These are phyloP conservation scores for Rosa hybrid DNA, from an alignment of 331 rosid genomes.

Conservation along the genomic window DNA sequence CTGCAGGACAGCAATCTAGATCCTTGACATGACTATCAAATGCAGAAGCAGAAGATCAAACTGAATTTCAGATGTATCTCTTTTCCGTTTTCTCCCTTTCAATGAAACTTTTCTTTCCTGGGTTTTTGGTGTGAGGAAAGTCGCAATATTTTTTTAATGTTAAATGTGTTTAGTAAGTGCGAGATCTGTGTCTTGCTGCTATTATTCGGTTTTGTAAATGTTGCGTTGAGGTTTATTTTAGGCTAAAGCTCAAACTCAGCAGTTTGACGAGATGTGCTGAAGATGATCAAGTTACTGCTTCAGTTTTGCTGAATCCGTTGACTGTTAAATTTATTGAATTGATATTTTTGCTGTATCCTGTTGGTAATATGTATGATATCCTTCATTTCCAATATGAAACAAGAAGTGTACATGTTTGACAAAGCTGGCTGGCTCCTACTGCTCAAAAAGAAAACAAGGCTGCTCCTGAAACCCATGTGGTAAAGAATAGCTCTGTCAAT, in stretches of 20 bases:
- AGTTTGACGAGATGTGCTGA: background rate
- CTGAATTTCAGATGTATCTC: background rate
- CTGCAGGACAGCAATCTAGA: background rate
- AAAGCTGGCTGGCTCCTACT: background rate
- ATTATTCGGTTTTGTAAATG: background rate
- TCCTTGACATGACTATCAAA: background rate
- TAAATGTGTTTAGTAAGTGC: background rate
- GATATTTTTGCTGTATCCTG: background rate
- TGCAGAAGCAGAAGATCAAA: background rate
- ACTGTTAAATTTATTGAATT: background rate
- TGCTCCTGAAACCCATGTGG: background rate
- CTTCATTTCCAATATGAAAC: background rate
- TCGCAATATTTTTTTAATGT: background rate
- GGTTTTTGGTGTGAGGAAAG: background rate
- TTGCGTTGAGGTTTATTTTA: background rate
- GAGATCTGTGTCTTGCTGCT: background rate
- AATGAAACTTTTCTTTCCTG: background rate
- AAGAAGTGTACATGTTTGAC: background rate
- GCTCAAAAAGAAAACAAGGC: background rate
- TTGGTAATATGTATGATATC: background rate
- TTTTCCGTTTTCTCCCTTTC: background rate
- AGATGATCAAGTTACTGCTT: background rate
- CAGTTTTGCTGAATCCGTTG: background rate
- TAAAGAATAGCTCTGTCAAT: background rate
- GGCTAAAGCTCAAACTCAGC: background rate